Percentiles rank a stretch among this genome's conserved stretches.
Conservation (phyloP, 2,329 filamentous ascomycete genomes). For the Neonectria neomacrospora region DNA sequence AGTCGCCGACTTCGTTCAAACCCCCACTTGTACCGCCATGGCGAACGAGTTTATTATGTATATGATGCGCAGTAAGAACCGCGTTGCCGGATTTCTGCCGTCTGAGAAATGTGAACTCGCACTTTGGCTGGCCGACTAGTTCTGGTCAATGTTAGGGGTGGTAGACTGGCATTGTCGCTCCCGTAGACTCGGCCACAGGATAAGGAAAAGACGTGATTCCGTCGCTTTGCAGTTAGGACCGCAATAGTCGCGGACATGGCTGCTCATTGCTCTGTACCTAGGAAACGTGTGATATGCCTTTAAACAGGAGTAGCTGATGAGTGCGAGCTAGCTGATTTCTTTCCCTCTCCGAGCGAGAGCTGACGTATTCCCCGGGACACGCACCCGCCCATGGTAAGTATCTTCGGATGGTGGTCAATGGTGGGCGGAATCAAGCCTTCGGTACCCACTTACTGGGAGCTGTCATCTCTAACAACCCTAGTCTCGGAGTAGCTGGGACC, state of each 20-base stretch:
- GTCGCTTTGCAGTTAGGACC: neutral
- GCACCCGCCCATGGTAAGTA: neutral
- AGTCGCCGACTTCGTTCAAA: neutral
- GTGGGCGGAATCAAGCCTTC: neutral
- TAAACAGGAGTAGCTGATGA: neutral
- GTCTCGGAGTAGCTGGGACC: neutral
- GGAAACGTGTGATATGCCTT: neutral
- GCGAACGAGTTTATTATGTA: neutral
- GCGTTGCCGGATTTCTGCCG: neutral
- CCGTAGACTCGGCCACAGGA: neutral
- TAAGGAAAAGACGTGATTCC: neutral
- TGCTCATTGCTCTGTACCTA: neutral
- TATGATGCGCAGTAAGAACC: neutral
- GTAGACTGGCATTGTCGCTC: slow-evolving; percentile 1
- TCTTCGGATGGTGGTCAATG: neutral
- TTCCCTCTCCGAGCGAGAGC: neutral
- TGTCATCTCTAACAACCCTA: slow-evolving; percentile 4
- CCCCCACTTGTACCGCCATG: neutral
- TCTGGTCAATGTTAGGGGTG: slow-evolving; percentile 4
- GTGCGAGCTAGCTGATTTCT: neutral
- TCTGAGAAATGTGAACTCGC: neutral
- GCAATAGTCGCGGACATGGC: neutral
- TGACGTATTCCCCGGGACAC: neutral
- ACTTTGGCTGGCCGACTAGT: neutral
- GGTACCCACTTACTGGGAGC: neutral